Conservation (phyloP, 2,329 filamentous ascomycete genomes). For the Tolypocladium capitatum region DNA sequence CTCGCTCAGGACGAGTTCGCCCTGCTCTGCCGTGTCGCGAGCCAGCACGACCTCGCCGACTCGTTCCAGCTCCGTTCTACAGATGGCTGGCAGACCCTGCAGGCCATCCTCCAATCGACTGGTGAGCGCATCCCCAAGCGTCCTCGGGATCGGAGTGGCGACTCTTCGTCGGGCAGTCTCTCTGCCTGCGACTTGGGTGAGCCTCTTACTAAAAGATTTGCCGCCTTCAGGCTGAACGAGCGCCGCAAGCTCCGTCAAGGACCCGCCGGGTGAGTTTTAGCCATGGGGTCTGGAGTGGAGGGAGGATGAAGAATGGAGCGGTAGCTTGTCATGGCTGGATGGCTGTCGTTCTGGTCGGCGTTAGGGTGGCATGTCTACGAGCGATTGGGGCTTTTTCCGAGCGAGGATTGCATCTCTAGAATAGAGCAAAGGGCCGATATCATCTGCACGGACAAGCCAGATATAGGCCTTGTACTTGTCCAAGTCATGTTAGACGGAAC, state of each 20-base stretch:
- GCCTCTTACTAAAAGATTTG: conserved; percentile 53
- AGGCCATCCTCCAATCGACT: conserved; percentile 88
- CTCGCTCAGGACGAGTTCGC: conserved; percentile 69
- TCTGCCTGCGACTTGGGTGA: conserved; percentile 27
- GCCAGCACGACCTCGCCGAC: conserved; percentile 66
- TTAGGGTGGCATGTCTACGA: neutral
- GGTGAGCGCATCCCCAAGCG: conserved; percentile 91
- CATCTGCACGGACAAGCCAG: neutral
- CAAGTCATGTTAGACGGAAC: too few species aligned
- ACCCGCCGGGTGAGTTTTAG: neutral
- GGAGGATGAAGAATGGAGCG: too few species aligned
- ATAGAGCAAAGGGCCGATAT: neutral
- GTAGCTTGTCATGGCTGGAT: neutral
- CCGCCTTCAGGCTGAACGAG: conserved; percentile 50
- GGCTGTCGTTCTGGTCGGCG: neutral
- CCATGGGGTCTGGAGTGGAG: neutral
- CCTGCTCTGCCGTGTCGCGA: conserved; percentile 74
- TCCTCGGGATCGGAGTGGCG: conserved; percentile 27
- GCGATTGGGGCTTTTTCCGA: neutral
- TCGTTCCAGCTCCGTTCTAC: conserved; percentile 74
- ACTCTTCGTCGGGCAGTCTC: conserved; percentile 10
- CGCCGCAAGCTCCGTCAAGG: conserved; percentile 5
- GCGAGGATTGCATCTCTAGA: neutral
- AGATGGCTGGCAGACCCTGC: conserved; percentile 84
- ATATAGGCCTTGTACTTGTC: too few species aligned